Evolutionary conservation across 2,329 filamentous ascomycete genomes (phyloP).

Genomic region (Clarireedia paspali): DNA sequence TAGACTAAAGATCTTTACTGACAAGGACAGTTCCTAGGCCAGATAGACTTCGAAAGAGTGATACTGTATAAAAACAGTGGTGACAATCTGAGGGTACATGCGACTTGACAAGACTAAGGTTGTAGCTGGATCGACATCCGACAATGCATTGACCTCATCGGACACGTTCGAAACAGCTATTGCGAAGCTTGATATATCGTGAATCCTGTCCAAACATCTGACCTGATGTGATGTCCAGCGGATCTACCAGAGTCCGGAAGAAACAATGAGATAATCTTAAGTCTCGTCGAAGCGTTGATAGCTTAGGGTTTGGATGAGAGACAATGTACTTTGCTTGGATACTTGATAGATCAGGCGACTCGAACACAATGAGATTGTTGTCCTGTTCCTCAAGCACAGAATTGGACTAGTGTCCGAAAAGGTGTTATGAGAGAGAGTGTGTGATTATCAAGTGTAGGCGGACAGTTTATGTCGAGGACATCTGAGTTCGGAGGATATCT

Average conservation of each 20-base stretch:
- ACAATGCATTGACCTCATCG: slow-evolving; percentile 30
- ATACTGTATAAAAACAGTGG: slow-evolving; percentile 22
- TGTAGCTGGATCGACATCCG: slow-evolving; percentile 23
- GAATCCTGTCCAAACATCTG: slow-evolving; percentile 24
- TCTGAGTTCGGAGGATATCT: slow-evolving; percentile 11
- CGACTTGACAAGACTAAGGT: slow-evolving; percentile 18
- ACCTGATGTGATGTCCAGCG: slow-evolving; percentile 18
- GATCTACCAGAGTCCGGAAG: slow-evolving; percentile 22
- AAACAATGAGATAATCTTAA: slow-evolving; percentile 19
- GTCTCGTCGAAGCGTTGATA: slow-evolving; percentile 19
- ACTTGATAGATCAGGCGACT: slow-evolving; percentile 19
- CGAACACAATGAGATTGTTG: slow-evolving; percentile 9
- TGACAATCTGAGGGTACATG: slow-evolving; percentile 19
- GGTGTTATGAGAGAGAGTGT: neutral
- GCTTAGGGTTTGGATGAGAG: slow-evolving; percentile 20
- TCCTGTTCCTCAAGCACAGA: neutral
- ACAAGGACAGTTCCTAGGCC: slow-evolving; percentile 16
- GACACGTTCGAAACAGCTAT: slow-evolving; percentile 28
- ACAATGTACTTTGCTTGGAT: slow-evolving; percentile 13
- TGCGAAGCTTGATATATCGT: slow-evolving; percentile 26
- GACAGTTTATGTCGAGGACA: slow-evolving; percentile 2
- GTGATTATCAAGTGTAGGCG: no score
- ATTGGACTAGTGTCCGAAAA: neutral
- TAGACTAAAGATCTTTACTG: slow-evolving; percentile 21
- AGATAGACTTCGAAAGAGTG: slow-evolving; percentile 23